Base-by-base conservation (phyloP, 139 green algal species). In the Coelastrella sp. region DNA sequence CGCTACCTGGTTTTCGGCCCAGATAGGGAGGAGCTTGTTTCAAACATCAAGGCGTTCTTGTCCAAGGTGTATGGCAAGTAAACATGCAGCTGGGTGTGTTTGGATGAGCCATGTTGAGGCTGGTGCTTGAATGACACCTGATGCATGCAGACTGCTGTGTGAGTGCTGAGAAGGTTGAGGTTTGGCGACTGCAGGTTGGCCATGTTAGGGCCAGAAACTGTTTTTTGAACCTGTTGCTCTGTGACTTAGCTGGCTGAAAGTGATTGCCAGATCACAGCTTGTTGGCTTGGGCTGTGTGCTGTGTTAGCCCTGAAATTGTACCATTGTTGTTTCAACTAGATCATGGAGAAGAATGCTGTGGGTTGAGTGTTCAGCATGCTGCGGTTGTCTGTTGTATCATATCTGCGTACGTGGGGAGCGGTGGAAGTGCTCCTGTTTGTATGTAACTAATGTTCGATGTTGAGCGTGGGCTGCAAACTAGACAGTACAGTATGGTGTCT, bases 11-110 rank as follows among this genome's bases (percentile, higher is more conserved):
- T 90, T n/a, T 90, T 90, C 56, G 85, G 85, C 85, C 85, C 85
- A 47, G 85, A 90, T 73, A 83, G 88, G 65, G 88, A 91, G 76
- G 79, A 91, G 88, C 88, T 91, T n/a, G 78, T 91, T 8, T 17
- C 57, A 17, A 87, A 86, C 79, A 74, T 91, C 79, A 87, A 91
- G 88, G 16, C 13, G 4, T 83, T 88, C 54, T 5, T 91, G 54
- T 85, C 81, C 7, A 91, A 88, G 88, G 71, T 91, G 60, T 91
- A 91, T 61, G 87, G 87, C 76, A 80, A 86, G 77, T 86, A 80
- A 91, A n/a, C 13, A 22, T 77, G 71, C 16, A 47, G 32, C 32
- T 47, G 32, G 32, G 0, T 47, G 32, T 47, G 32, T 47, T 47
- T 47, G 32, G 32, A 47, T 47, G 32, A 47, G 32, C 32, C 32